Evolutionary conservation across 371 early-diverging fungal genomes (phyloP), one percentile per base, ranked within the genome.

Genomic region (Parasitella parasitica): DNA sequence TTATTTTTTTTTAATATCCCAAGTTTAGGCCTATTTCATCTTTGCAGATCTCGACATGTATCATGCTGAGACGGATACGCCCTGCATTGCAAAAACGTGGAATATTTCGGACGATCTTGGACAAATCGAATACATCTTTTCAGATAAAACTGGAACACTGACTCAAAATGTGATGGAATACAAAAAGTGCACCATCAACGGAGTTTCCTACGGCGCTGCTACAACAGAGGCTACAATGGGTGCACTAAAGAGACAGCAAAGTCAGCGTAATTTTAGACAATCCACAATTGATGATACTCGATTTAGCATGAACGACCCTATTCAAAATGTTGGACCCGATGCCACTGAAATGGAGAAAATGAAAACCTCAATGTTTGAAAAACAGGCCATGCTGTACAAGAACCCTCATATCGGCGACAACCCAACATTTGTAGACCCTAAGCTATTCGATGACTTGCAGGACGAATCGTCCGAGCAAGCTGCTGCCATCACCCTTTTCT

Each of bases 41-140:
- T 88, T 86, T 71, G 80, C 83, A 43, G 94, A 95, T 69, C 63
- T 89, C 3, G 93, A 95, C 71, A 90, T 95, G 91, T 96, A 95
- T 66, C 82, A 94, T 68, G 88, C 83, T 46, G 81, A 84, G 27
- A 82, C 85, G 3, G 88, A 96, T 55, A 84, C 87, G 27, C 88
- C 92, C 6, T 94, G 95, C 72, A 76, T 88, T 8, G 89, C 96
- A 2, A 89, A 92, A 59, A 90, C 94, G 20, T 96, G 96, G 91
- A 96, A 87, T 54, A 83, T 92, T 51, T 88, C 91, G 11, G 92
- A 92, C 54, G 91, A 92, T 61, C 75, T 90, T 48, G 92, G 99
- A n/a, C 93, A 94, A 69, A 92, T 98, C 61, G 93, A 97, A 63
- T 97, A 94, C 78, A 86, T 98, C n/a, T 93, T 98, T 62, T 91